Conservation (phyloP, 78 protist genomes). For the Dictyostelium discoideum region dicty_2.7 NC_007089.4:793501-794000, state of each 20-base stretch:
- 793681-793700: conserved; percentile 93
- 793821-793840: conserved; percentile 18
- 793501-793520: too few species aligned
- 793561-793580: conserved; percentile 86
- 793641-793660: conserved; percentile 88
- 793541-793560: conserved; percentile 62
- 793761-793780: conserved; percentile 81
- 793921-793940: conserved; percentile 75
- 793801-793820: conserved; percentile 77
- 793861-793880: conserved; percentile 85
- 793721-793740: conserved; percentile 74
- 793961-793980: conserved; percentile 85
- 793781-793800: conserved; percentile 42
- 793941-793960: conserved; percentile 72
- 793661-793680: conserved; percentile 81
- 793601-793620: conserved; percentile 86
- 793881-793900: conserved; percentile 77
- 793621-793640: conserved; percentile 91
- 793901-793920: conserved; percentile 64
- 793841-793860: conserved; percentile 62
- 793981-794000: conserved; percentile 78
- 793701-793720: conserved; percentile 81
- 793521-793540: conserved; percentile 70
- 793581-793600: conserved; percentile 90
- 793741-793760: conserved; percentile 85